Evolutionary conservation across 768 basidiomycete species (phyloP).

Genomic region (Lactifluus pinguis): DNA sequence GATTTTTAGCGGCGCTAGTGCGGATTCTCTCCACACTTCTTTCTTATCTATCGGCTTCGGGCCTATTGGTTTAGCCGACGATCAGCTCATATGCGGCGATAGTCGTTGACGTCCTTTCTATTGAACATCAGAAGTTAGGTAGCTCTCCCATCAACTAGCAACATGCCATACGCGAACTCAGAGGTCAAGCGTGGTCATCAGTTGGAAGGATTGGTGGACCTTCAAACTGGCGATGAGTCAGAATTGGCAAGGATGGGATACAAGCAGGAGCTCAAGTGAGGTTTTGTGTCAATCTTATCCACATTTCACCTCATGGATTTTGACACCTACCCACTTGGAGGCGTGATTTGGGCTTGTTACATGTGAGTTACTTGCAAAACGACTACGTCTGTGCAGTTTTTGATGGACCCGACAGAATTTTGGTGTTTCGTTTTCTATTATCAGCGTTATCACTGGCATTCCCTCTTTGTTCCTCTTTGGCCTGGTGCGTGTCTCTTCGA

Average conservation of each 20-base stretch:
- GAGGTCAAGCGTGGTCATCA: not conserved
- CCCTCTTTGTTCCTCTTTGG: slow-evolving; percentile 64
- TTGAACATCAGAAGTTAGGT: not conserved
- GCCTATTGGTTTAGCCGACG: too few relatives aligned
- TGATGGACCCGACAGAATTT: slow-evolving; percentile 43
- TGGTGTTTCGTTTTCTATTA: slow-evolving; percentile 68
- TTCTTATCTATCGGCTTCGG: not conserved
- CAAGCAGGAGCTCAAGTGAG: slow-evolving; percentile 56
- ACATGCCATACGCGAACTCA: not conserved
- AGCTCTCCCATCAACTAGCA: not conserved
- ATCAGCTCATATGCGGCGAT: not conserved
- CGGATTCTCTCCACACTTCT: not conserved
- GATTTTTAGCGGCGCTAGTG: too few relatives aligned
- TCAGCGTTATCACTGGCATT: slow-evolving; percentile 65
- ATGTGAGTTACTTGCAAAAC: slow-evolving; percentile 32
- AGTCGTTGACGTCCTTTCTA: not conserved
- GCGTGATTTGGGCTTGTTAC: slow-evolving; percentile 53
- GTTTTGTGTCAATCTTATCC: slow-evolving; percentile 19
- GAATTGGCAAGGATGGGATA: slow-evolving; percentile 65
- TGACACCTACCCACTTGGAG: slow-evolving; percentile 25
- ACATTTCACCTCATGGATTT: not conserved
- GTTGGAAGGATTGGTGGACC: not conserved
- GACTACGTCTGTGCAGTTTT: not conserved
- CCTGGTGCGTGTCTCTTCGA: slow-evolving; percentile 35
- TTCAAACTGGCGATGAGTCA: slow-evolving; percentile 39